phyloP scores from a whole-genome alignment of 164 flowering plant species.

The Berberis vulgaris region DNA sequence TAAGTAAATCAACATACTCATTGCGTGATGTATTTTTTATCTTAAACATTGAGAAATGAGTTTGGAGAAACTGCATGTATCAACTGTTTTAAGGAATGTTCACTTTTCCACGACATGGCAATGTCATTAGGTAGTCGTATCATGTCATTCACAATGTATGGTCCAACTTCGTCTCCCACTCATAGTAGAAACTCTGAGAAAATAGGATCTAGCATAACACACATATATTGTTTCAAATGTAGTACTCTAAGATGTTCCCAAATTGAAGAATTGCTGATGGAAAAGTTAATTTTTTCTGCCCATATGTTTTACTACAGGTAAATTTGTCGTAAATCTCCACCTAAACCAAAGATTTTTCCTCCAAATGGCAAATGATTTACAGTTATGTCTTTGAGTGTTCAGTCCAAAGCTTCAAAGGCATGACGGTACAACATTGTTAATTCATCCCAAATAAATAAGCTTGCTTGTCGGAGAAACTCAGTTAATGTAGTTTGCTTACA shows the following conservation, averaged over 20 bases:
- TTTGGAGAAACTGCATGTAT: neutral
- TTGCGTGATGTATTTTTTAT: neutral
- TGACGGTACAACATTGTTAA: neutral
- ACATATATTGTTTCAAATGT: neutral
- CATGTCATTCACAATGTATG: neutral
- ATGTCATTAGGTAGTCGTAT: conserved; percentile 1
- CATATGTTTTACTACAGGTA: neutral
- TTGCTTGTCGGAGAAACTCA: neutral
- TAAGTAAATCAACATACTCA: neutral
- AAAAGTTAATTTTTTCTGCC: neutral
- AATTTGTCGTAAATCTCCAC: neutral
- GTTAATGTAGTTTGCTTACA: conserved; percentile 6
- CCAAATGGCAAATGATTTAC: neutral
- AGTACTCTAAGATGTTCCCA: neutral
- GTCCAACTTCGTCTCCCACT: neutral
- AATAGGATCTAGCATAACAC: neutral
- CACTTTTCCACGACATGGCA: neutral
- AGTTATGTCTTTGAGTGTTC: neutral
- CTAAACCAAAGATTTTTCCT: neutral
- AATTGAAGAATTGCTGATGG: neutral
- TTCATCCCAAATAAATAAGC: neutral
- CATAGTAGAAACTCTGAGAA: neutral
- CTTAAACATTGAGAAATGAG: neutral
- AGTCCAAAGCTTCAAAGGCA: neutral
- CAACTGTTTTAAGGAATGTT: neutral